Evolutionary conservation across 116 monocot species (phyloP).

Genomic region (Posidonia oceanica): DNA sequence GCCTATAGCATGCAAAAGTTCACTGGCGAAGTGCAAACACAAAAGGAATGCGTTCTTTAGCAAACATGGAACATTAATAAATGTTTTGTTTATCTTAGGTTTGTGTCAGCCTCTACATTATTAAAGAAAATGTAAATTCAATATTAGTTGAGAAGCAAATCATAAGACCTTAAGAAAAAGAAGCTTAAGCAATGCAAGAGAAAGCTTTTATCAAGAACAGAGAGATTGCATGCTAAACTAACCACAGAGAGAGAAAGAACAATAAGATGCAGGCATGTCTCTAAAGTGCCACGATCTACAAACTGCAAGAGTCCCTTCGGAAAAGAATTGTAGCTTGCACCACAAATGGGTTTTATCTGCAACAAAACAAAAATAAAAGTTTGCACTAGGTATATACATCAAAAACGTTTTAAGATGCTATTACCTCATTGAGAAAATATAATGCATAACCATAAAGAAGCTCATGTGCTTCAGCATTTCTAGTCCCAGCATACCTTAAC

Average conservation of each 20-base stretch:
- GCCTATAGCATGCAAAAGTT: too few species aligned
- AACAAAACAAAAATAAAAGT: constrained; percentile 6
- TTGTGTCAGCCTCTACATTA: too few species aligned
- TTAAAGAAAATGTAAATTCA: too few species aligned
- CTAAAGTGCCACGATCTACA: constrained; percentile 82
- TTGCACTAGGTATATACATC: background rate
- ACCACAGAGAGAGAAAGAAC: constrained; percentile 90
- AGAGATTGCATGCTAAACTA: constrained; percentile 13
- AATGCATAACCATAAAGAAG: constrained; percentile 70
- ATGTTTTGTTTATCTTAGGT: too few species aligned
- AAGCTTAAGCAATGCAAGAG: background rate
- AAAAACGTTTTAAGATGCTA: background rate
- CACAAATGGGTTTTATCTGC: constrained; percentile 75
- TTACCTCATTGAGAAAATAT: constrained; percentile 87
- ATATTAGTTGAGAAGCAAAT: background rate
- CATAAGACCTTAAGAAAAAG: background rate
- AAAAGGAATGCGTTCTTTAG: too few species aligned
- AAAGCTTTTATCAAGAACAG: background rate
- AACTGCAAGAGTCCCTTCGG: constrained; percentile 58
- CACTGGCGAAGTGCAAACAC: too few species aligned
- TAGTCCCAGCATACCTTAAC: constrained; percentile 78
- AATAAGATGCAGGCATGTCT: constrained; percentile 70
- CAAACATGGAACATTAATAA: too few species aligned
- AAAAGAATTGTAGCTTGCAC: constrained; percentile 21
- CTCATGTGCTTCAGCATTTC: constrained; percentile 78